These are phyloP conservation scores for Selenicereus undatus DNA, from an alignment of 148 eudicot species.

Conservation along the genomic window DNA sequence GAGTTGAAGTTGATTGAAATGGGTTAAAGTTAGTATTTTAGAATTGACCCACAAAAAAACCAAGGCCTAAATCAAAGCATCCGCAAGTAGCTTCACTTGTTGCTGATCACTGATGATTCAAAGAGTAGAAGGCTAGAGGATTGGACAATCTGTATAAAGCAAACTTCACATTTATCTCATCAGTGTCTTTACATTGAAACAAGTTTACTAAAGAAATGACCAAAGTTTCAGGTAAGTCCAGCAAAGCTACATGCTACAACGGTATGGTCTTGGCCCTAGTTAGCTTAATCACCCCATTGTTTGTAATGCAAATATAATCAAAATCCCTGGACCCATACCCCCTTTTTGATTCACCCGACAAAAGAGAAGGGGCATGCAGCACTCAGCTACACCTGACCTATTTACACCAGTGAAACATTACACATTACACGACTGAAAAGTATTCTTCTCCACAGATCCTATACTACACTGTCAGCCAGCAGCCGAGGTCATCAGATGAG, in stretches of 20 bases:
- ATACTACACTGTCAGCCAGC: constrained; percentile 15
- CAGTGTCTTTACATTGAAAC: background rate
- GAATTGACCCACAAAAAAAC: too few species aligned
- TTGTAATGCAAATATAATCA: background rate
- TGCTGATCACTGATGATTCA: background rate
- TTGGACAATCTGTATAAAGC: background rate
- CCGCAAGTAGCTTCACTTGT: background rate
- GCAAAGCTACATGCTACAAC: background rate
- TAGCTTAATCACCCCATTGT: background rate
- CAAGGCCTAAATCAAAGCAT: too few species aligned
- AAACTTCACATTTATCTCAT: background rate
- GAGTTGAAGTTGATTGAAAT: too few species aligned
- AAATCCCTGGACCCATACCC: background rate
- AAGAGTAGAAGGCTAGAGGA: background rate
- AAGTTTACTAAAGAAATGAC: background rate
- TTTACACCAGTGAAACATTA: constrained; percentile 12
- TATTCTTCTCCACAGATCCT: constrained; percentile 9
- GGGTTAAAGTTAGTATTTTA: too few species aligned
- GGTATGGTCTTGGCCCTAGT: background rate
- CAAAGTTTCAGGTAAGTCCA: background rate
- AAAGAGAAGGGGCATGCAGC: background rate
- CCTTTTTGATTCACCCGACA: background rate
- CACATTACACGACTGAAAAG: constrained; percentile 6
- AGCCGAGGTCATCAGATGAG: background rate
- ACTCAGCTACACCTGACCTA: constrained; percentile 4